A percentile compares a stretch with the other conserved stretches of the same genome.
phyloP scores from a whole-genome alignment of 2,329 filamentous ascomycete species.

The Aspergillus sp. region DNA sequence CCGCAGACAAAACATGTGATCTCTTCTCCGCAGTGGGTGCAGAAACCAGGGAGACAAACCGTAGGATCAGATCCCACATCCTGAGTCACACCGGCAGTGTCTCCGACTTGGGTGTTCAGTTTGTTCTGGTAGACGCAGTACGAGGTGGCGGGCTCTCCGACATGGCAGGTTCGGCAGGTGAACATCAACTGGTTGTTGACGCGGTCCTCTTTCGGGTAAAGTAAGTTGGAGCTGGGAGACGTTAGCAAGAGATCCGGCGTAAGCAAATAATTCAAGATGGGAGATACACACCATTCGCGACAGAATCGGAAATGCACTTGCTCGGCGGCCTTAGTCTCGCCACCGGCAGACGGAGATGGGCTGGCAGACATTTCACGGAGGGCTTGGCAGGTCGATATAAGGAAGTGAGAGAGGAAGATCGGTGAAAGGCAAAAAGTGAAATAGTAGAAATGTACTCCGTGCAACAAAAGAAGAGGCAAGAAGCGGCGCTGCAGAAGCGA shows the following conservation, averaged over 20 bases:
- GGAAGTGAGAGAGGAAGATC: not conserved
- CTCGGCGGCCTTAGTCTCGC: constrained; percentile 50
- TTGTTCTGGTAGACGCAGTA: constrained; percentile 95
- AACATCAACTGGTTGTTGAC: constrained; percentile 83
- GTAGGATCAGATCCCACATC: constrained; percentile 98
- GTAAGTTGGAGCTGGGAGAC: constrained; percentile 76
- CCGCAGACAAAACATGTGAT: constrained; percentile 56
- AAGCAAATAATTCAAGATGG: not conserved
- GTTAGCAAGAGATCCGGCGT: constrained; percentile 14
- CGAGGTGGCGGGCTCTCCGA: constrained; percentile 80
- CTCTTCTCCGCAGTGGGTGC: constrained; percentile 59
- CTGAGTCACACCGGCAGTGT: constrained; percentile 95
- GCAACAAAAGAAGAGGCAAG: not conserved
- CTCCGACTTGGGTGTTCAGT: constrained; percentile 84
- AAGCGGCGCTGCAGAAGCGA: not conserved
- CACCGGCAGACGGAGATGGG: constrained; percentile 41
- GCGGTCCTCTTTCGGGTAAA: constrained; percentile 95
- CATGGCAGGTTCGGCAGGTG: constrained; percentile 92
- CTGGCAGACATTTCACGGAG: constrained; percentile 36
- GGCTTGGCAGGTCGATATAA: not conserved
- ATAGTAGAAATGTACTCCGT: not conserved
- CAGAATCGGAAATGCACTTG: constrained; percentile 98
- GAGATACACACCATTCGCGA: constrained; percentile 73
- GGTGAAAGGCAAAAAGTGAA: not conserved
- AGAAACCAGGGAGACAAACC: constrained; percentile 71